These are phyloP conservation scores for Ascoidea asiatica DNA, from an alignment of 805 yeast species.

Conservation along the genomic window DNA sequence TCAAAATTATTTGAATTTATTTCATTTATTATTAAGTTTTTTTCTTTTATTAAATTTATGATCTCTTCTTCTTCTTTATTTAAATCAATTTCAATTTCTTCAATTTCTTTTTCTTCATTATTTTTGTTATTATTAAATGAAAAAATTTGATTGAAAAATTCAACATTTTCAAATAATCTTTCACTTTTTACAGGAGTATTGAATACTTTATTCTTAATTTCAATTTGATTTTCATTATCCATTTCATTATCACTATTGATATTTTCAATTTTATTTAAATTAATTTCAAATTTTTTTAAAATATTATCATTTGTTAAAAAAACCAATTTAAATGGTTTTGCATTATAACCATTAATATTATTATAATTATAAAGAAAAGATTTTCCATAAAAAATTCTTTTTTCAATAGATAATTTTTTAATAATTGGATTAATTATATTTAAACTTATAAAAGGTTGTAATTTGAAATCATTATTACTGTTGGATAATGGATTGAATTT, in stretches of 20 bases:
- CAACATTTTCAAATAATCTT: slow-evolving; percentile 5
- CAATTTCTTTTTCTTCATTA: background rate
- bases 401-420: background rate
- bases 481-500: background rate
- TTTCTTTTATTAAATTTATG: background rate
- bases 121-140: background rate
- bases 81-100: background rate
- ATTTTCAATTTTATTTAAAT: too few relatives aligned
- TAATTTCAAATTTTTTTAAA: background rate
- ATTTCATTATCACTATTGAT: background rate
- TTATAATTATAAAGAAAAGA: slow-evolving; percentile 5
- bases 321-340: slow-evolving; percentile 4
- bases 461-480: background rate
- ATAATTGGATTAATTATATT: slow-evolving; percentile 3
- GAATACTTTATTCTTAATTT: background rate
- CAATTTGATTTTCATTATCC: background rate
- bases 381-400: slow-evolving; percentile 3
- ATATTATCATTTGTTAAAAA: background rate
- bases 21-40: too few relatives aligned
- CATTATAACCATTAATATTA: slow-evolving; percentile 3
- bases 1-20: too few relatives aligned
- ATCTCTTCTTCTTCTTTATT: background rate
- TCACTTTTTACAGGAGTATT: background rate
- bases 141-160: background rate
- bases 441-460: slow-evolving; percentile 3